Conservation (phyloP, 257 asterid species). For the Lycium ferocissimum region DNA sequence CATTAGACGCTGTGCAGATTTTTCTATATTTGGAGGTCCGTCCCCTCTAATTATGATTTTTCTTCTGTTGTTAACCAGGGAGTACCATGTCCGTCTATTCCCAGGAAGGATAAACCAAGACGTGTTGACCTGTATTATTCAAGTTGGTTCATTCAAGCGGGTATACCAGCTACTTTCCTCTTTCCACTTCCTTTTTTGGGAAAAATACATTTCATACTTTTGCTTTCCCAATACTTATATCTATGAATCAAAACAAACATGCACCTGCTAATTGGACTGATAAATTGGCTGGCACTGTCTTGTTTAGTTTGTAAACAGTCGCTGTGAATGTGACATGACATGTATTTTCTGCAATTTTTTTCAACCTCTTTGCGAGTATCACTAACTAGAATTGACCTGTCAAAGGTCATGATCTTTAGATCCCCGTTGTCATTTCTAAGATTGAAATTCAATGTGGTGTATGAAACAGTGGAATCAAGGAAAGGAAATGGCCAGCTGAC, state of each 20-base stretch:
- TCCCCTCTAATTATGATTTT: slow-evolving; percentile 26
- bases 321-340: not conserved
- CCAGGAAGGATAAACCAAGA: slow-evolving; percentile 74
- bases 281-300: not conserved
- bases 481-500: slow-evolving; percentile 57
- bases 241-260: not conserved
- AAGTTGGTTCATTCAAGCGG: slow-evolving; percentile 91
- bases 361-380: not conserved
- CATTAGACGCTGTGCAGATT: not conserved
- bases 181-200: not conserved
- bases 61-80: slow-evolving; percentile 55
- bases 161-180: slow-evolving; percentile 42
- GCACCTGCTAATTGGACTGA: not conserved
- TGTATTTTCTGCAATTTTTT: not conserved
- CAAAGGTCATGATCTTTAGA: not conserved
- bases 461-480: slow-evolving; percentile 72
- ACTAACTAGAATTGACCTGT: not conserved
- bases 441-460: not conserved
- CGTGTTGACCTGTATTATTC: slow-evolving; percentile 91
- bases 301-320: not conserved
- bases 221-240: not conserved
- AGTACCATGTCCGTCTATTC: slow-evolving; percentile 69
- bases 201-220: not conserved
- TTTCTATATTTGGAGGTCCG: not conserved
- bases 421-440: not conserved